phyloP scores from a whole-genome alignment of 2,329 filamentous ascomycete species.

The Thermothelomyces thermophilus region DNA sequence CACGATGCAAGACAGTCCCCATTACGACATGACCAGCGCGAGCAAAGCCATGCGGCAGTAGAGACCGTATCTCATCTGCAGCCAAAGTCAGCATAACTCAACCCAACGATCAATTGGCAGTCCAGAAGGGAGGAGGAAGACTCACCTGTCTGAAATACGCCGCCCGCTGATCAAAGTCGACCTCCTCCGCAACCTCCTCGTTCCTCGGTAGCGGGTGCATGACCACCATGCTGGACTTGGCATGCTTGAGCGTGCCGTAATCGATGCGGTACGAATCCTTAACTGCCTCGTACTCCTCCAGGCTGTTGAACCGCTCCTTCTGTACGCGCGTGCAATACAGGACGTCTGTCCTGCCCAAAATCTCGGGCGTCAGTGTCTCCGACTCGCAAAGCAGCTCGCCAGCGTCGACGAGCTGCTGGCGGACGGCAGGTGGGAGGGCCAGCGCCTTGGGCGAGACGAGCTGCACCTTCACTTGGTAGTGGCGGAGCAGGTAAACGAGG shows the following conservation, averaged over 20 bases:
- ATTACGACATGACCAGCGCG: constrained; percentile 72
- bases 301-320: constrained; percentile 85
- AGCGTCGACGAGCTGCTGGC: constrained; percentile 61
- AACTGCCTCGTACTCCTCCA: constrained; percentile 74
- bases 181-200: constrained; percentile 87
- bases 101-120: neutral
- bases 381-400: constrained; percentile 74
- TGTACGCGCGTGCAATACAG: constrained; percentile 96
- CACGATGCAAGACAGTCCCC: neutral
- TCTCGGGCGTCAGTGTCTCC: constrained; percentile 74
- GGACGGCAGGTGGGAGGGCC: constrained; percentile 67
- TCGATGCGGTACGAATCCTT: constrained; percentile 87
- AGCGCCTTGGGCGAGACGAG: constrained; percentile 79
- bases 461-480: constrained; percentile 93
- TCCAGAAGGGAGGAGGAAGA: neutral
- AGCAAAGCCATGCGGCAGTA: constrained; percentile 97
- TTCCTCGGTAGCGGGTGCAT: constrained; percentile 95
- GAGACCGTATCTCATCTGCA: constrained; percentile 90
- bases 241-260: constrained; percentile 81
- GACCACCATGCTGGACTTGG: constrained; percentile 88
- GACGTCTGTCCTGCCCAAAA: constrained; percentile 80
- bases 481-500: constrained; percentile 83
- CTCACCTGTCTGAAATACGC: constrained; percentile 99
- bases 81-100: constrained; percentile 27
- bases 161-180: constrained; percentile 93